Base-by-base conservation (phyloP, 2,329 filamentous ascomycete species). In the Colletotrichum sublineola region DNA sequence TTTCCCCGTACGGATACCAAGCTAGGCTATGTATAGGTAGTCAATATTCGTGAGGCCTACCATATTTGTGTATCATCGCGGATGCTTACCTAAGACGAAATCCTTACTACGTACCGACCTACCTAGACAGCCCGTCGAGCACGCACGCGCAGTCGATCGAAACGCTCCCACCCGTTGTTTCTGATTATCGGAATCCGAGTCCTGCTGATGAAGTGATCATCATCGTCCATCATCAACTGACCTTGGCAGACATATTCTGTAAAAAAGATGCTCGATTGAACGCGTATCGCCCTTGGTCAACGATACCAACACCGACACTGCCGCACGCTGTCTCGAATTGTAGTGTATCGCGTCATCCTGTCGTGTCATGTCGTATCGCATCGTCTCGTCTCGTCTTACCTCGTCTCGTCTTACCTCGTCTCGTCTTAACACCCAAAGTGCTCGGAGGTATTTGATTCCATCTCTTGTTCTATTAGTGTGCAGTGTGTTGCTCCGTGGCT, bases 151-250 rank as follows among this genome's bases (percentile, higher is more conserved):
- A 9, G 8, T 46, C 15, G 6, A 64, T 63, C 55, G 69, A 72
- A 69, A 69, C 69, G 55, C 33, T 31, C 70, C 66, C 20, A 40
- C 48, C 11, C 9, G 44, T 11, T n/a, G 70, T 73, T 70, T 69
- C 66, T 61, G 14, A 46, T 63, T 44, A 52, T 64, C 29, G 31
- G 38, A 44, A 38, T 57, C 9, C 57, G 55, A 60, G 44, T 31
- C 31, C 65, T 62, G 48, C 64, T 29, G 6, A 40, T 57, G 33
- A 38, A 24, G 1, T 29, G 14, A 42, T 42, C 29, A 7, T 12
- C 48, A 15, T 55, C 15, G 38, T 20, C 20, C 68, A 56, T 62
- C 56, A 58, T 53, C 57, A 42, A 44, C 63, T 20, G 52, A 42
- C 48, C 61, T 42, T 42, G 31, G 42, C 14, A 29, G 11, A 11